Base-by-base conservation (phyloP, 495 filamentous ascomycete species). In the Neurospora tetraspora region DNA sequence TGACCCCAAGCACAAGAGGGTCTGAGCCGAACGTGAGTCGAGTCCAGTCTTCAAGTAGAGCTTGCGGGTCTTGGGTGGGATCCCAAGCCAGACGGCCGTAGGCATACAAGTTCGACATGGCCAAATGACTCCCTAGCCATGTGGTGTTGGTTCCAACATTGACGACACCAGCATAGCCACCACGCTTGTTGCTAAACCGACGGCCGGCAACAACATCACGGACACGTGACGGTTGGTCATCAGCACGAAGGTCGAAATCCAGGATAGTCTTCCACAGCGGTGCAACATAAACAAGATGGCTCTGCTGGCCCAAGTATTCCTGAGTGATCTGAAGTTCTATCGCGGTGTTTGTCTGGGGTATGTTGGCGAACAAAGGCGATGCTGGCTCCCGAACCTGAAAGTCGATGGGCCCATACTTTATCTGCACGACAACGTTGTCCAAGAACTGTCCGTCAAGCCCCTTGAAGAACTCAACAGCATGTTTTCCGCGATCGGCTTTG, bases 391-490 rank as follows among this genome's bases (percentile, higher is more conserved):
- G 88, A 34, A 91, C 89, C 76, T 93, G 91, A 81, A 93, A 93
- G 78, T 93, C 91, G 75, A 92, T 92, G 0, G 90, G 90, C 0
- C 91, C 91, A 73, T 88, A 91, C 80, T 93, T 93, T 78, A 92
- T 89, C 74, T 93, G 91, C 7, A 92, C 82, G 0, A 92, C 84
- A 0, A 92, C 89, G 74, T 92, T 93, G 71, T 90, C 87, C 34
- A 89, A 87, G 68, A 93, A 92, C 74, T 89, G 75, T 16, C 83
- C 87, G 78, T 93, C 91, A 11, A 92, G 83, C 0, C 81, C 79
- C 45, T 89, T 83, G 81, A 93, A 93, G 77, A 85, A 92, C 2
- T 93, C 79, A 5, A 90, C 88, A 1, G 89, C 89, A 0, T 89
- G 90, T 65, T 91, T 91, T 8, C 90, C 91, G 4, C 91, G 87